Evolutionary conservation across 352 stramenopile genomes (phyloP), one percentile per base, ranked within the genome.

Genomic region (Globisporangium cylindrosporum): DNA sequence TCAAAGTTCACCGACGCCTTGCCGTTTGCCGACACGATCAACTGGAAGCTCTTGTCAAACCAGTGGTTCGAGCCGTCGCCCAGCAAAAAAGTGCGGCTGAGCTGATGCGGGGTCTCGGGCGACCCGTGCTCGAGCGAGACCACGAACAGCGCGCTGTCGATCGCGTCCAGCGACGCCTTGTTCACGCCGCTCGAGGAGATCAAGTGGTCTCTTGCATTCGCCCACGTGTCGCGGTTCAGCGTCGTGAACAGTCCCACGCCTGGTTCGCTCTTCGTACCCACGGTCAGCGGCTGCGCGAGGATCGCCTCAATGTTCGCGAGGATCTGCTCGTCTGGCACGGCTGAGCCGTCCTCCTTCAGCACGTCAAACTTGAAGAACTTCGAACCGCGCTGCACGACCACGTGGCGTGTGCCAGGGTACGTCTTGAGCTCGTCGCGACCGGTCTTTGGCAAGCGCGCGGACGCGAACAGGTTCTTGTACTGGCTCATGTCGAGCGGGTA

Each of bases 11-110:
- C 87, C 2, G 84, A 92, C 18, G 86, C 83, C 25, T 80, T 81
- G 55, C 90, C 91, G 66, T 96, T 96, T 12, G 75, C 76, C 10
- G 86, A 82, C 7, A 97, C 73, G 56, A 97, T 92, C 4, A 97
- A 68, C 72, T 97, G 91, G 64, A 97, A 95, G 70, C 87, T 95
- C 86, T 97, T 97, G 74, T 97, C 91, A 58, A 96, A 97, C 90
- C 91, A 97, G 70, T 93, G 89, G 77, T 97, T 97, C 24, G 78
- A 78, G 57, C 85, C 89, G 53, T 96, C 83, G 60, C 91, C 91
- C 46, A 87, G 62, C 9, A 97, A 77, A 72, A 97, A 97, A 59
- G 79, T 90, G 57, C 84, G 75, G 43, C 84, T 92, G 46, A 94
- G 75, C 29, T 93, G 67, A 62, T 85, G 64, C 7, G 82, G 66